Base-by-base conservation (phyloP, 2,329 filamentous ascomycete genomes). In the Bipolaris zeicola region DNA sequence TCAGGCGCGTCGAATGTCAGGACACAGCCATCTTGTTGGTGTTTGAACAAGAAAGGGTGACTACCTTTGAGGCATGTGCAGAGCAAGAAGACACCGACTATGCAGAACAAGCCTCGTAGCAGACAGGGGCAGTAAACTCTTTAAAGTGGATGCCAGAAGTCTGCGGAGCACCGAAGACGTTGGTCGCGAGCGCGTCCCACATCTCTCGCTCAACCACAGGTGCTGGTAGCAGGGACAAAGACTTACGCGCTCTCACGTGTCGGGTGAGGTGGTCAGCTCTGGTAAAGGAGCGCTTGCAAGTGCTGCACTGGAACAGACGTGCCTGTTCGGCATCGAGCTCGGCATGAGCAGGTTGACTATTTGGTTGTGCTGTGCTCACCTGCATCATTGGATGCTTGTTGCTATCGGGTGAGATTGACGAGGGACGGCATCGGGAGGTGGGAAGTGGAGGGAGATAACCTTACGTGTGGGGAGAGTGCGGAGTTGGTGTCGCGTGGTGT, bases 211-310 rank as follows among this genome's bases (percentile, higher is more conserved):
- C 26, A 13, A 31, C 28, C 10, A 31, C 28, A 24, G n/a, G n/a
- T 18, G 6, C 7, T 26, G 20, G 7, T 22, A 5, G 20, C 16
- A 11, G 49, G 46, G 39, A 46, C 42, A 33, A 38, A 44, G 66
- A 68, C 70, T 54, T 64, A 78, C 77, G 81, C 58, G 82, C 80
- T 60, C 82, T 79, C 39, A 83, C 80, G 72, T 84, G 82, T 44
- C 82, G 79, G 50, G 78, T 79, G 22, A 85, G 73, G 68, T 84
- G 82, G 66, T 85, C 82, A 4, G 81, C 77, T 26, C 82, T 76
- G 10, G 79, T 80, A 68, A 84, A 85, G 50, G 76, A 79, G 47
- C 80, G 81, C 57, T 78, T 77, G 67, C 82, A 85, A 50, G 80
- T 80, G 57, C 80, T 80, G 63, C 82, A 84, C 64, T 81, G 80